A percentile compares a stretch with the other conserved stretches of the same genome.
phyloP scores from a whole-genome alignment of 306 rosid genomes.

The Cotoneaster glaucophyllus region DNA sequence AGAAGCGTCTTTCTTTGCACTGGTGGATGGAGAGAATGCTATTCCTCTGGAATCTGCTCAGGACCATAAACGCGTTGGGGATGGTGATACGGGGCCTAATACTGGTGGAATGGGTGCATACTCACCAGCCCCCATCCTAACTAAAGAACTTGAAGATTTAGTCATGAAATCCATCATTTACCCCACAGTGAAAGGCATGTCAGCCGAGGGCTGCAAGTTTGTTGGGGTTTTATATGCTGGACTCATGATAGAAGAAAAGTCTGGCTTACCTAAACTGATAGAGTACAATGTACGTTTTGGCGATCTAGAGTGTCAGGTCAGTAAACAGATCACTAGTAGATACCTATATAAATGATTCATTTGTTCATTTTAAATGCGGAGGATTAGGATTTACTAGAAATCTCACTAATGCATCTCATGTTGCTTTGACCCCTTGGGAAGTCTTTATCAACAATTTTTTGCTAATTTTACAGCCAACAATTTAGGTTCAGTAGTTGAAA shows the following conservation, averaged over 20 bases:
- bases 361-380: too few relatives aligned
- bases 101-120: too few relatives aligned
- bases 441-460: too few relatives aligned
- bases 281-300: slow-evolving; percentile 98
- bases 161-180: too few relatives aligned
- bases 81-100: slow-evolving; percentile 92
- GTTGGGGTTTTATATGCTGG: slow-evolving; percentile 93
- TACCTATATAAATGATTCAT: neutral
- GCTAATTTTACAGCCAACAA: too few relatives aligned
- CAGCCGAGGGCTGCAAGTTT: slow-evolving; percentile 82
- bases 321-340: slow-evolving; percentile 19
- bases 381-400: too few relatives aligned
- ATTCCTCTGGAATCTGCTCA: slow-evolving; percentile 95
- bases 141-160: too few relatives aligned
- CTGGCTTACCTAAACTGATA: slow-evolving; percentile 87
- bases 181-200: slow-evolving; percentile 95
- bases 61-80: slow-evolving; percentile 94
- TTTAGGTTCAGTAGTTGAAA: too few relatives aligned
- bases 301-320: slow-evolving; percentile 98
- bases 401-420: too few relatives aligned
- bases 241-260: slow-evolving; percentile 90
- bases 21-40: slow-evolving; percentile 95
- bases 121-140: too few relatives aligned
- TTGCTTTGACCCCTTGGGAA: too few relatives aligned
- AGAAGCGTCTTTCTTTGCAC: slow-evolving; percentile 86